These are phyloP conservation scores for Schwanniomyces polymorphus DNA, from an alignment of 805 yeast species.

Conservation along the genomic window DNA sequence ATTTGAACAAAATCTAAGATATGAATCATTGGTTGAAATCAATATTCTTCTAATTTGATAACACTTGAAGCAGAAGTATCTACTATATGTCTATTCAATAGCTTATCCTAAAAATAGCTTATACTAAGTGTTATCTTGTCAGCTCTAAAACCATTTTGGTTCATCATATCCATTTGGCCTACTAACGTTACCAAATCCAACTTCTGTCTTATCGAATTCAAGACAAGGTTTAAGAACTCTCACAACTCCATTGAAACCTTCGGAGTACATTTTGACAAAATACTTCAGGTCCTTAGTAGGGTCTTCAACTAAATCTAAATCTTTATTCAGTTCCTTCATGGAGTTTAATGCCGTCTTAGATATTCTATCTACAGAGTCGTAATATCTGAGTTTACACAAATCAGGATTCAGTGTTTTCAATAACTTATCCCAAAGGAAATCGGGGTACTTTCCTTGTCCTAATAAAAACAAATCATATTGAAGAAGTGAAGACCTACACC, in stretches of 20 bases:
- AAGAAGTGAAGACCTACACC: constrained; percentile 21
- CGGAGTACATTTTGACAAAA: constrained; percentile 7
- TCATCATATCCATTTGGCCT: constrained; percentile 13
- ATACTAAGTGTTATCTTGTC: too few species aligned
- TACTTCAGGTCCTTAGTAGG: constrained; percentile 4
- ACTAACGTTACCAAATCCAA: constrained; percentile 10
- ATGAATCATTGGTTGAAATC: too few species aligned
- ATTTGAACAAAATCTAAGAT: too few species aligned
- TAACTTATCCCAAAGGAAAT: constrained; percentile 7
- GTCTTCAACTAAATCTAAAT: constrained; percentile 7
- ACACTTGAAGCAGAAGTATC: too few species aligned
- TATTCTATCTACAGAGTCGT: constrained; percentile 13
- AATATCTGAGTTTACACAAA: constrained; percentile 9
- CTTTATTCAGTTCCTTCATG: constrained; percentile 5
- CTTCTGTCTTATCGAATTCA: constrained; percentile 7
- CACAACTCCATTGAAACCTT: constrained; percentile 10
- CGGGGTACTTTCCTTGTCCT: constrained; percentile 19
- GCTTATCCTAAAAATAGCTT: too few species aligned
- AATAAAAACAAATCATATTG: constrained; percentile 29
- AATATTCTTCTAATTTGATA: too few species aligned
- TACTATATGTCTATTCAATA: too few species aligned
- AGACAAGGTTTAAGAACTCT: constrained; percentile 11
- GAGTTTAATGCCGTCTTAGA: constrained; percentile 9
- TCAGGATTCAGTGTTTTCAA: constrained; percentile 4
- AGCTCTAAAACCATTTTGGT: constrained; percentile 12